Evolutionary conservation across 1,284 basidiomycete species (phyloP), one percentile per base, ranked within the genome.

Genomic region (Ganoderma multipileum): DNA sequence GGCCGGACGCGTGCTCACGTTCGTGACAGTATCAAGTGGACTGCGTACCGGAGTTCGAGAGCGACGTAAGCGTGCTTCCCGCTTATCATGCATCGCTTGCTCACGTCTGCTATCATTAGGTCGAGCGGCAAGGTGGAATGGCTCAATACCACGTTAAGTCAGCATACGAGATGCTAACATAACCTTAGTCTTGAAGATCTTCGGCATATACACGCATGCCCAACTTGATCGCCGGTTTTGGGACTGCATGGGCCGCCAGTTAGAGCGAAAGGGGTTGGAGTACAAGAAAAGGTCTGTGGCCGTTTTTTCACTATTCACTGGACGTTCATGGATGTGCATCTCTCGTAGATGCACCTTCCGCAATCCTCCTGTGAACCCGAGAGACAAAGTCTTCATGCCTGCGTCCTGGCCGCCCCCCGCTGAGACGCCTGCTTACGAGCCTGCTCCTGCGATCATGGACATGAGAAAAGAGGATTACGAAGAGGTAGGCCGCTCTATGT

Each of bases 201-300:
- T 89, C 69, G 89, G 88, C 0, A 83, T 92, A 11, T 89, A 87
- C 66, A 90, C 87, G 0, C 89, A 91, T 66, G 84, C 86, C 0
- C 86, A 90, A 71, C 76, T 90, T 38, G 84, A 86, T 67, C 73
- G 80, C 62, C 83, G 83, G 33, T 81, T 88, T 47, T 91, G 91
- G 91, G 83, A 87, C 33, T 83, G 84, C 0, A 77, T 92, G 59
- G 84, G 85, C 1, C 77, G 80, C 7, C 86, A 90, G 58, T 80
- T 91, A 7, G 79, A 76, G 2, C 81, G 81, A 16, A 86, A 83
- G 72, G 89, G 90, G 11, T 83, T 81, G 64, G 85, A 88, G 70
- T 91, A 92, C 71, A 78, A 78, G 38, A 75, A 77, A 20, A 78
- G 86, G 86, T 86, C 62, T 58, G 78, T 64, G 41, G 16, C 54